A percentile compares a stretch with the other conserved stretches of the same genome.
Conservation (phyloP, 257 asterid species). For the Lavandula angustifolia region DNA sequence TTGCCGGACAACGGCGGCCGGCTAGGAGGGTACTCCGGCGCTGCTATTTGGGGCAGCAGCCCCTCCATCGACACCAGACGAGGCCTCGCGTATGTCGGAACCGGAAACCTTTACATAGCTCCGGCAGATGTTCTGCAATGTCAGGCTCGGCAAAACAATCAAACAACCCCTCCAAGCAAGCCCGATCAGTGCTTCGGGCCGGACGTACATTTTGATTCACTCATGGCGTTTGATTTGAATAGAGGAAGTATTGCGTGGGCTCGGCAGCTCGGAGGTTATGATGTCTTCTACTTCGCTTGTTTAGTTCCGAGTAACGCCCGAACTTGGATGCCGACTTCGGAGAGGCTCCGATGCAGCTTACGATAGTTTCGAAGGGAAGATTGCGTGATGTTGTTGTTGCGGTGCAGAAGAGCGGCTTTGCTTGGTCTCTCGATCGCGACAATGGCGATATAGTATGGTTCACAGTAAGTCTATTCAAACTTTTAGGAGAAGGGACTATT, state of each 20-base stretch:
- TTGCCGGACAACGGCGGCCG: constrained; percentile 66
- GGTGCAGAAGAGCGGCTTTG: constrained; percentile 74
- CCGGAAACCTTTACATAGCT: constrained; percentile 68
- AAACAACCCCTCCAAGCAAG: constrained; percentile 44
- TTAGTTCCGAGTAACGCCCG: constrained; percentile 67
- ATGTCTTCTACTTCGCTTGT: constrained; percentile 61
- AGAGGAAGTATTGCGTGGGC: constrained; percentile 63
- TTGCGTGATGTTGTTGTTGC: constrained; percentile 61
- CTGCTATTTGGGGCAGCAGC: constrained; percentile 82
- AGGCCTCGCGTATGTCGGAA: constrained; percentile 51
- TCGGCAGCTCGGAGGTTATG: constrained; percentile 58
- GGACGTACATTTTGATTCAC: constrained; percentile 59
- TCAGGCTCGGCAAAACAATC: constrained; percentile 55
- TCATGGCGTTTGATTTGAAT: constrained; percentile 51
- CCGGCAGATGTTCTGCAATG: constrained; percentile 57
- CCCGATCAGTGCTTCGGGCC: constrained; percentile 56
- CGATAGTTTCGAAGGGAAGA: constrained; percentile 35
- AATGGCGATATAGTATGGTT: constrained; percentile 53
- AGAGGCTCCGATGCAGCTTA: constrained; percentile 76
- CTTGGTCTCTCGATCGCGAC: constrained; percentile 69
- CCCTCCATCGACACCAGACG: constrained; percentile 58
- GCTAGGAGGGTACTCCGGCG: constrained; percentile 62
- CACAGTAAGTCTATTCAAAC: constrained; percentile 33
- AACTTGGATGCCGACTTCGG: constrained; percentile 81
- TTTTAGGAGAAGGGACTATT: no score